Conservation (phyloP, 495 filamentous ascomycete species). For the Aspergillus sclerotiicarbonarius region DNA sequence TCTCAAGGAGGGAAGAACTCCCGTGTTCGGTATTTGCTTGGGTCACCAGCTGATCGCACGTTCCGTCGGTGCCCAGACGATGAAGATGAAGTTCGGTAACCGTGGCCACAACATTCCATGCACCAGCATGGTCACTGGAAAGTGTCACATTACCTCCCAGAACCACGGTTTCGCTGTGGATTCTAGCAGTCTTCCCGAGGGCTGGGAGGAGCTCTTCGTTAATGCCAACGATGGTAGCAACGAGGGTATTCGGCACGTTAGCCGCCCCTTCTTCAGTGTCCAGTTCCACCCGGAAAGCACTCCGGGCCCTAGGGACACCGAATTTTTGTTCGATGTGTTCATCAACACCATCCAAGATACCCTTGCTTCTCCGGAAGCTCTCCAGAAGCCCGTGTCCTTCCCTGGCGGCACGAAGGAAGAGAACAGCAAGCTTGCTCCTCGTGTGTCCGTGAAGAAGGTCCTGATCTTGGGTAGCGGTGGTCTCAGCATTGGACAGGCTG, state of each 20-base stretch:
- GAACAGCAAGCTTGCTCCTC: constrained; percentile 70
- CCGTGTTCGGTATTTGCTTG: constrained; percentile 95
- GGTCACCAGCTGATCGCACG: constrained; percentile 93
- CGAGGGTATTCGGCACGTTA: constrained; percentile 87
- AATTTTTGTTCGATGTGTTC: constrained; percentile 96
- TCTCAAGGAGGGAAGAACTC: constrained; percentile 70
- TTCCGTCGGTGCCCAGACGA: constrained; percentile 81
- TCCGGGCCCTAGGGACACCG: constrained; percentile 93
- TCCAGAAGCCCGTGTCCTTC: constrained; percentile 72
- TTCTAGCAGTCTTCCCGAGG: constrained; percentile 64
- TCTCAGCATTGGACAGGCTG: constrained; percentile 95
- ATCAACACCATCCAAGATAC: constrained; percentile 75
- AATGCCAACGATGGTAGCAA: constrained; percentile 98
- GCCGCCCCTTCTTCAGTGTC: constrained; percentile 91
- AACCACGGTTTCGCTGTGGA: constrained; percentile 97
- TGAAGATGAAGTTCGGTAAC: constrained; percentile 99
- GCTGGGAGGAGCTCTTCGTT: constrained; percentile 91
- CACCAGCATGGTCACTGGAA: constrained; percentile 88
- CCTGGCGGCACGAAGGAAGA: constrained; percentile 79
- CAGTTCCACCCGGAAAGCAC: constrained; percentile 98
- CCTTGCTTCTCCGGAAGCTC: constrained; percentile 55
- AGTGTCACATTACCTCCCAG: constrained; percentile 97
- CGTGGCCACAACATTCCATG: constrained; percentile 98
- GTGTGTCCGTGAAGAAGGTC: constrained; percentile 90
- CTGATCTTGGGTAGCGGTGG: constrained; percentile 94